Conservation (phyloP, 2,329 filamentous ascomycete species). For the Trichoderma atroviride region DNA sequence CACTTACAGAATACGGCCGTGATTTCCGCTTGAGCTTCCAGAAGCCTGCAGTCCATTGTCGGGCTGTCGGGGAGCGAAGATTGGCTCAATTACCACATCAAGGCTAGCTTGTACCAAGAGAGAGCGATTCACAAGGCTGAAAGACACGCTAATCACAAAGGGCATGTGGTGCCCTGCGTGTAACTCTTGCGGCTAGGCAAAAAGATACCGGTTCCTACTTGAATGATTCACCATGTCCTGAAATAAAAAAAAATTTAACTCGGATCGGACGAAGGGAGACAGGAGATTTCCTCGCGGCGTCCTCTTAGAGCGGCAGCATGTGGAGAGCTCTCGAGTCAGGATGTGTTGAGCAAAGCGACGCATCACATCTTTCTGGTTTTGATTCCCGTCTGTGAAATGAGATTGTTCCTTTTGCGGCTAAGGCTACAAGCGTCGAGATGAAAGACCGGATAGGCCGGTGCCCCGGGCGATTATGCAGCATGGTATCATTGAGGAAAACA, state of each 20-base stretch:
- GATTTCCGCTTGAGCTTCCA: constrained; percentile 14
- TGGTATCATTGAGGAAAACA: background rate
- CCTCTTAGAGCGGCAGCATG: constrained; percentile 1
- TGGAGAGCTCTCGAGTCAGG: constrained; percentile 18
- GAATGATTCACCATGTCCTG: background rate
- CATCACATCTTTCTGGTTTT: constrained; percentile 1
- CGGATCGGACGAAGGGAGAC: constrained; percentile 15
- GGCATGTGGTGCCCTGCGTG: background rate
- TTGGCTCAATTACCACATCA: constrained; percentile 3
- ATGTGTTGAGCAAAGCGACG: constrained; percentile 2
- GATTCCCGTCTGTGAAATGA: background rate
- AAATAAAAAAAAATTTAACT: no score
- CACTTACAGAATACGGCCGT: constrained; percentile 14
- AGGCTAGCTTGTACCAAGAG: constrained; percentile 1
- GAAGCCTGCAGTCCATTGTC: constrained; percentile 14
- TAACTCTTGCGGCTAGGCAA: background rate
- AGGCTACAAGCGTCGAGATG: background rate
- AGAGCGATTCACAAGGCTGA: constrained; percentile 22
- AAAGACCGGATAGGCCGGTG: constrained; percentile 10
- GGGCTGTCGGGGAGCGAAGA: constrained; percentile 6
- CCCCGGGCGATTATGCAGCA: constrained; percentile 9
- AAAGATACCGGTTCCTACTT: background rate
- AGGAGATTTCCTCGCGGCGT: background rate
- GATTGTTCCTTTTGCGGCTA: background rate
- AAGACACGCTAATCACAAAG: background rate